Conservation (phyloP, 106 monocot genomes). For the Dioscorea zingiberensis region DNA sequence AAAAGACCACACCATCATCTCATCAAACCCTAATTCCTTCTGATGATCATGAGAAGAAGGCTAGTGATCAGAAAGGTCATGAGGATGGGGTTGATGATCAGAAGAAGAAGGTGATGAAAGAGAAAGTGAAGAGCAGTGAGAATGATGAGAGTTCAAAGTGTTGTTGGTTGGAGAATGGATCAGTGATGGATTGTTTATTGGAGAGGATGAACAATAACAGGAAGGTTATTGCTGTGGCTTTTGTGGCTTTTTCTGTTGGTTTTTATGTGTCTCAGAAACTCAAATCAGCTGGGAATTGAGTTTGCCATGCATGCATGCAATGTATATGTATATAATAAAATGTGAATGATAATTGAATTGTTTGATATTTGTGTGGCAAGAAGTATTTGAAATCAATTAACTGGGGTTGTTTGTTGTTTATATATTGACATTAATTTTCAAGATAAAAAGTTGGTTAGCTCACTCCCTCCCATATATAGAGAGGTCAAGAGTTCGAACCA, state of each 20-base stretch:
- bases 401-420: too few species aligned
- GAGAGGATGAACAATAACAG: constrained; percentile 27
- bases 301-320: too few species aligned
- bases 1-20: constrained; percentile 1
- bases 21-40: too few species aligned
- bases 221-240: constrained; percentile 29
- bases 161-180: constrained; percentile 6
- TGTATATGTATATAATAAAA: too few species aligned
- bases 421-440: not conserved
- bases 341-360: too few species aligned
- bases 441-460: too few species aligned
- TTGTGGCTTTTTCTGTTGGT: constrained; percentile 31
- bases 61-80: constrained; percentile 2
- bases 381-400: too few species aligned
- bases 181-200: constrained; percentile 6
- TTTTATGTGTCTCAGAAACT: constrained; percentile 33
- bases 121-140: constrained; percentile 8
- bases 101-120: constrained; percentile 1
- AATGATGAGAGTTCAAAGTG: not conserved
- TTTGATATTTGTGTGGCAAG: too few species aligned
- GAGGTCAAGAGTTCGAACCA: too few species aligned
- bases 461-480: too few species aligned
- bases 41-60: too few species aligned
- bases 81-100: not conserved
- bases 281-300: too few species aligned